These are phyloP conservation scores for Perkinsus chesapeaki DNA, from an alignment of 169 alveolate genomes.

Conservation along the genomic window DNA sequence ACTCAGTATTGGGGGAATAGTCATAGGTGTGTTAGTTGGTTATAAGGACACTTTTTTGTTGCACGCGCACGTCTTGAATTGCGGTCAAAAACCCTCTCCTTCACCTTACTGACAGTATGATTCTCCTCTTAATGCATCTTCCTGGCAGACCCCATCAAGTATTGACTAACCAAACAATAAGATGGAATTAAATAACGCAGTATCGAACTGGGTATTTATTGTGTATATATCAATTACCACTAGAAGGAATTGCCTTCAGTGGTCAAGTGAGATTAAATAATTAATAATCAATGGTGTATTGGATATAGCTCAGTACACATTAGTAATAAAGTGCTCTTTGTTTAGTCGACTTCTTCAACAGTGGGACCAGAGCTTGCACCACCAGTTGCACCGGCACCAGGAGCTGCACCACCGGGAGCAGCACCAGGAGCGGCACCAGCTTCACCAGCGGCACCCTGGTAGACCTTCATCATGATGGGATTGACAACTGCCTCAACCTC, in stretches of 20 bases:
- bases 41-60: too few relatives aligned
- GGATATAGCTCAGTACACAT: constrained; percentile 89
- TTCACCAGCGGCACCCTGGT: constrained; percentile 85
- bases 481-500: constrained; percentile 88
- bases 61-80: too few relatives aligned
- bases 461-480: constrained; percentile 85
- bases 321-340: constrained; percentile 83
- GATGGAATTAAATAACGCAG: not conserved
- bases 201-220: not conserved
- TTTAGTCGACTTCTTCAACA: constrained; percentile 84
- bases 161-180: not conserved
- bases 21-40: too few relatives aligned
- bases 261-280: constrained; percentile 14
- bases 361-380: constrained; percentile 83
- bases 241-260: not conserved
- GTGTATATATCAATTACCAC: not conserved
- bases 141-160: too few relatives aligned
- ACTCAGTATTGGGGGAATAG: too few relatives aligned
- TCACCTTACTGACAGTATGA: too few relatives aligned
- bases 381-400: constrained; percentile 89
- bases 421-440: constrained; percentile 78
- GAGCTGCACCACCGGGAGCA: constrained; percentile 84
- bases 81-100: too few relatives aligned
- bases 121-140: too few relatives aligned
- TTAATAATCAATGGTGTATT: constrained; percentile 73